Base-by-base conservation (phyloP, 805 yeast species). In the Candida jianshihensis region DNA sequence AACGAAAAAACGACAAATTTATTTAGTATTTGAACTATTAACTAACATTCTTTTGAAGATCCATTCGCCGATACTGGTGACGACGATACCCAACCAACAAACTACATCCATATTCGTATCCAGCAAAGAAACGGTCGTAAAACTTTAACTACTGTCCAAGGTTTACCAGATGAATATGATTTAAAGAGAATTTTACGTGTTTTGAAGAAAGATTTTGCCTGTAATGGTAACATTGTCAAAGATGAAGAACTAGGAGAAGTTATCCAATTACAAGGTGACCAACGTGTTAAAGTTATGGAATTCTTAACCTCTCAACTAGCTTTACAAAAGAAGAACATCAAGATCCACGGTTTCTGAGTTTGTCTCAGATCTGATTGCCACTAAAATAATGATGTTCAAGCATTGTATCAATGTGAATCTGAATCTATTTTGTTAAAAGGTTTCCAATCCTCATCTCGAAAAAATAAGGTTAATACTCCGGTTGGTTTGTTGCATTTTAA, bases 61-160 rank as follows among this genome's bases (percentile, higher is more conserved):
- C 98, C 98, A 47, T 90, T 90, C 81, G 97, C 97, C 81, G 98
- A 90, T 68, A 89, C 97, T 70, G 97, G 97, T 74, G 97, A 90
- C 78, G 94, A 92, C 71, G 96, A 90, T 66, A 83, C 95, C 54
- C 90, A 90, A 70, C 84, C 95, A 59, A 79, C 94, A 42, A 88
- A 86, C 73, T 87, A 89, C 71, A 86, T 90, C 66, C 98, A 89
- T 68, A 83, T 90, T 64, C 94, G 98, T 75, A 90, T 94, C 63
- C 98, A 90, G 70, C 98, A 90, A 73, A 90, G 98, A 75, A 90
- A 92, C 72, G 98, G 98, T 62, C 89, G 97, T 71, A 90, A 90
- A 70, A 90, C 97, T 46, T 78, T 90, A 62, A 90, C 98, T 49
- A 90, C 98, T 29, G 97, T 90, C 44, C 97, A 92, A 71, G 98